phyloP scores from a whole-genome alignment of 2,329 filamentous ascomycete species.

The Sclerotinia sclerotiorum region DNA sequence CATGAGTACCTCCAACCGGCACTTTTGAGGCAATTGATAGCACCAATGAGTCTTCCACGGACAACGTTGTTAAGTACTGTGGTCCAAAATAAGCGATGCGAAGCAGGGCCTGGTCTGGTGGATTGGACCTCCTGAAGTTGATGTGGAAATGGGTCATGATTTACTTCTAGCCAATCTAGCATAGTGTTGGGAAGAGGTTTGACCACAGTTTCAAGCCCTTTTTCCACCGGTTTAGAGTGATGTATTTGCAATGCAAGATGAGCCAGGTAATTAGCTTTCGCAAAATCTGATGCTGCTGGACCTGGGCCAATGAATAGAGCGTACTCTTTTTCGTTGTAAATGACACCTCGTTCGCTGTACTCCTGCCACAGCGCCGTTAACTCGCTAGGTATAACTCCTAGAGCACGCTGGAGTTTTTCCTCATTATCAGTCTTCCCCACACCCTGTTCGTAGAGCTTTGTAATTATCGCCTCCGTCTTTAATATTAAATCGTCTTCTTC shows the following conservation, averaged over 20 bases:
- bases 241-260: conserved; percentile 76
- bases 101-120: conserved; percentile 69
- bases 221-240: conserved; percentile 56
- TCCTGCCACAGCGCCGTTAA: conserved; percentile 58
- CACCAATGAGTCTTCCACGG: conserved; percentile 69
- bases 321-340: conserved; percentile 53
- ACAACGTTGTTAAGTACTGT: conserved; percentile 71
- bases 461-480: conserved; percentile 70
- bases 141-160: conserved; percentile 70
- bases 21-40: conserved; percentile 65
- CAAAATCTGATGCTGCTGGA: conserved; percentile 59
- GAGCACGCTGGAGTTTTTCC: conserved; percentile 55
- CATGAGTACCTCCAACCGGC: conserved; percentile 78
- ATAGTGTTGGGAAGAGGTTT: conserved; percentile 72
- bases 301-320: conserved; percentile 65
- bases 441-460: conserved; percentile 62
- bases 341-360: conserved; percentile 48
- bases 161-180: conserved; percentile 76
- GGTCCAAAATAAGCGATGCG: conserved; percentile 81
- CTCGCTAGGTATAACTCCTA: conserved; percentile 54
- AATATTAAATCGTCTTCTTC: conserved; percentile 74
- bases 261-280: conserved; percentile 78
- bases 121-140: conserved; percentile 65
- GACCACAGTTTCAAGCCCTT: conserved; percentile 27
- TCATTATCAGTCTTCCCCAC: conserved; percentile 56